phyloP scores from a whole-genome alignment of 345 rosid genomes.

The Bruguiera parviflora region DNA sequence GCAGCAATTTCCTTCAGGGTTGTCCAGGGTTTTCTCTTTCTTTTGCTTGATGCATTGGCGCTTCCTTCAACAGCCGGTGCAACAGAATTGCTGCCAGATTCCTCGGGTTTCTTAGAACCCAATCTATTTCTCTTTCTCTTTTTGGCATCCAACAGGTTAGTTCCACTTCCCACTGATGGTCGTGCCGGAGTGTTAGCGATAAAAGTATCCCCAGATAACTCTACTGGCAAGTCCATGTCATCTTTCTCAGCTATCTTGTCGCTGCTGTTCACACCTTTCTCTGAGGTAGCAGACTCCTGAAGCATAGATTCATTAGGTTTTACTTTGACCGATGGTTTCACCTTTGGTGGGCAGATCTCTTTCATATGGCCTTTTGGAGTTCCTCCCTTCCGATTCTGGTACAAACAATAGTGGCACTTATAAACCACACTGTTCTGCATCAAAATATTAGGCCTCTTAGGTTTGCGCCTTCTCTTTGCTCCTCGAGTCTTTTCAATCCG shows the following conservation, averaged over 20 bases:
- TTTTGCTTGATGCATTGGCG: conserved; percentile 33
- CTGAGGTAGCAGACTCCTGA: conserved; percentile 14
- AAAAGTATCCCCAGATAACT: conserved; percentile 16
- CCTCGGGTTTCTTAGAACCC: conserved; percentile 31
- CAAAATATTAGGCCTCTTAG: conserved; percentile 28
- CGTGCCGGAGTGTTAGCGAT: conserved; percentile 22
- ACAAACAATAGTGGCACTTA: conserved; percentile 63
- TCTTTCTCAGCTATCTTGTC: conserved; percentile 12
- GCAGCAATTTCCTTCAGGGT: conserved; percentile 50
- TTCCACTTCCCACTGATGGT: conserved; percentile 24
- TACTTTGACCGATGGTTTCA: conserved; percentile 1
- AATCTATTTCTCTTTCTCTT: conserved; percentile 46
- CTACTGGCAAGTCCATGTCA: conserved; percentile 18
- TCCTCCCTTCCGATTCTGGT: conserved; percentile 50
- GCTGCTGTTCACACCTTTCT: conserved; percentile 13
- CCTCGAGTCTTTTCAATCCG: conserved; percentile 47
- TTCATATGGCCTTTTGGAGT: conserved; percentile 49
- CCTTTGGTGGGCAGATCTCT: conserved; percentile 27
- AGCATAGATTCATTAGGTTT: conserved; percentile 12
- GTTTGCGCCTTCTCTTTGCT: conserved; percentile 29
- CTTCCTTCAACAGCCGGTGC: conserved; percentile 14
- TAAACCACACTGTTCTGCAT: conserved; percentile 62
- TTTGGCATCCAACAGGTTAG: conserved; percentile 38
- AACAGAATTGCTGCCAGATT: conserved; percentile 22
- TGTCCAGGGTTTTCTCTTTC: conserved; percentile 51